Evolutionary conservation across 2,329 filamentous ascomycete species (phyloP).

Genomic region (Purpureocillium takamizusanense): DNA sequence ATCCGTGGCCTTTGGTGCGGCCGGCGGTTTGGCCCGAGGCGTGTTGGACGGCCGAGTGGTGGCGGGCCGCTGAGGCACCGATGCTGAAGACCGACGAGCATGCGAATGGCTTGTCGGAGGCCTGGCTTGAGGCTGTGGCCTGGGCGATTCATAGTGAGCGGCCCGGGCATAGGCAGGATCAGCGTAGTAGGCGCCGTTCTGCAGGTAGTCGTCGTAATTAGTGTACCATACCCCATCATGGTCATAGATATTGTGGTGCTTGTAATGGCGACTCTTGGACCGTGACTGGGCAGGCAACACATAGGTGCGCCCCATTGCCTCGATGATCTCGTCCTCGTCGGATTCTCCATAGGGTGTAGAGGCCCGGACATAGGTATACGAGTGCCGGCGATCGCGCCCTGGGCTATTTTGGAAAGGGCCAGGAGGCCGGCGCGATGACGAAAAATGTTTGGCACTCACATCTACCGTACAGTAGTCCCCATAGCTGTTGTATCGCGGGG

Average conservation of each 20-base stretch:
- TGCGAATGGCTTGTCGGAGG: slow-evolving; percentile 33
- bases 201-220: slow-evolving; percentile 49
- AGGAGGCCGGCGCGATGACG: slow-evolving; percentile 31
- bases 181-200: slow-evolving; percentile 31
- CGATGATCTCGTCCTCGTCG: slow-evolving; percentile 54
- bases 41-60: slow-evolving; percentile 36
- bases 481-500: slow-evolving; percentile 52
- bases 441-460: slow-evolving; percentile 52
- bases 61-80: slow-evolving; percentile 40
- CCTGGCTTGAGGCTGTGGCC: slow-evolving; percentile 27
- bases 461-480: slow-evolving; percentile 56
- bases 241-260: slow-evolving; percentile 25
- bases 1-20: slow-evolving; percentile 43
- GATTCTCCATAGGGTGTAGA: slow-evolving; percentile 52
- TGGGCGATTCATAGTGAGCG: slow-evolving; percentile 31
- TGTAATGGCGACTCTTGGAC: slow-evolving; percentile 21
- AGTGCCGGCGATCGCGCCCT: slow-evolving; percentile 46
- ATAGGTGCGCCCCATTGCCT: slow-evolving; percentile 43
- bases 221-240: slow-evolving; percentile 45
- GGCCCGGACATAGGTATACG: slow-evolving; percentile 50
- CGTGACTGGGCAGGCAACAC: slow-evolving; percentile 42
- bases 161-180: slow-evolving; percentile 26
- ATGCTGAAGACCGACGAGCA: slow-evolving; percentile 37
- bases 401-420: slow-evolving; percentile 20
- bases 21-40: slow-evolving; percentile 18